A percentile compares a stretch with the other conserved stretches of the same genome.
Conservation (phyloP, 768 basidiomycete species). For the Tylopilus plumbeoviolaceoides region DNA sequence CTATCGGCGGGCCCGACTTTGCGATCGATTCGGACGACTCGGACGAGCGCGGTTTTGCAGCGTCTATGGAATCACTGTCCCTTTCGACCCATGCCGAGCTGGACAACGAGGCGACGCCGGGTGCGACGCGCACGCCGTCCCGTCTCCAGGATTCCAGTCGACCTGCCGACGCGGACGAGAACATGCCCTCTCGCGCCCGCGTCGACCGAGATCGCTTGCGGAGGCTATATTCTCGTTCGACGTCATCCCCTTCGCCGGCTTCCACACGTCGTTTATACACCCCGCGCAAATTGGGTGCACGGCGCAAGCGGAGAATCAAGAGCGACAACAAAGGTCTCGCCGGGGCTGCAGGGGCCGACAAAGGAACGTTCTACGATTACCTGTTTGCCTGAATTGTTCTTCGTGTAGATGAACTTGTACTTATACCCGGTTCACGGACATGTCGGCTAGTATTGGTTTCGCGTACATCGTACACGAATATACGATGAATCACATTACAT, state of each 20-base stretch:
- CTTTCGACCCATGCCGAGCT: conserved; percentile 26
- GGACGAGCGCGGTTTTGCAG: conserved; percentile 31
- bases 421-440: background rate
- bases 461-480: conserved; percentile 1
- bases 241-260: conserved; percentile 55
- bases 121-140: conserved; percentile 6
- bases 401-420: background rate
- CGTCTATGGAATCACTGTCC: conserved; percentile 34
- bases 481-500: background rate
- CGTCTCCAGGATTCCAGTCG: background rate
- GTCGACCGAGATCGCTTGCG: conserved; percentile 27
- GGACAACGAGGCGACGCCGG: conserved; percentile 12
- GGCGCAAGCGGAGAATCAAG: conserved; percentile 17
- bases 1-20: conserved; percentile 30
- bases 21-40: conserved; percentile 28
- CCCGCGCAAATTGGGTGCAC: conserved; percentile 10
- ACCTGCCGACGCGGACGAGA: conserved; percentile 1
- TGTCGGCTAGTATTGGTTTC: background rate
- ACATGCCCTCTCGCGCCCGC: conserved; percentile 16
- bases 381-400: conserved; percentile 34
- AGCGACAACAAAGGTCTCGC: conserved; percentile 11
- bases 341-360: conserved; percentile 12
- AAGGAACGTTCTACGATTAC: conserved; percentile 41
- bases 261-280: conserved; percentile 23
- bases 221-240: conserved; percentile 34